These are phyloP conservation scores for Chiua virens DNA, from an alignment of 768 basidiomycete species.

Conservation along the genomic window DNA sequence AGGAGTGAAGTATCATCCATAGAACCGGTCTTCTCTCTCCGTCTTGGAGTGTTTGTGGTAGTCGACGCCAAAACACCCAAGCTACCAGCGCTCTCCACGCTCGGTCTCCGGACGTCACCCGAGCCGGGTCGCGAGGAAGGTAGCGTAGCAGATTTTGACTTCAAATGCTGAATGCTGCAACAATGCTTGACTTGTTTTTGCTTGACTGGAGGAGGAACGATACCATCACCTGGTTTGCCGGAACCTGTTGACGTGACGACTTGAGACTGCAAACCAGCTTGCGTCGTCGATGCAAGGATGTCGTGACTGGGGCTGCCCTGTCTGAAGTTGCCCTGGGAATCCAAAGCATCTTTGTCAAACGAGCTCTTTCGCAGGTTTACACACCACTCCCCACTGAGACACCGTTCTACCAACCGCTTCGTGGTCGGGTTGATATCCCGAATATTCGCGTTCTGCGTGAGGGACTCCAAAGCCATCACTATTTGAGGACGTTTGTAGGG, in stretches of 20 bases:
- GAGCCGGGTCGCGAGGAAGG: constrained; percentile 34
- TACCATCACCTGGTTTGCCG: constrained; percentile 20
- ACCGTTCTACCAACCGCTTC: constrained; percentile 87
- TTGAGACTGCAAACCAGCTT: constrained; percentile 14
- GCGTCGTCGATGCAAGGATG: constrained; percentile 37
- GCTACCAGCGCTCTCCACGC: constrained; percentile 37
- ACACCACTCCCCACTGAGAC: constrained; percentile 86
- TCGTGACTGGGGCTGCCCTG: constrained; percentile 47
- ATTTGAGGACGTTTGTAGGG: constrained; percentile 95
- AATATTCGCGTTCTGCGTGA: constrained; percentile 71
- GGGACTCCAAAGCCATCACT: constrained; percentile 74
- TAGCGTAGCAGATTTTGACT: constrained; percentile 28
- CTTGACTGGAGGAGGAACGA: constrained; percentile 27
- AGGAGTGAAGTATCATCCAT: constrained; percentile 26
- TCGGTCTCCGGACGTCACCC: constrained; percentile 41
- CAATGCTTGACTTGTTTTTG: constrained; percentile 55
- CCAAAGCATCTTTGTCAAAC: constrained; percentile 26
- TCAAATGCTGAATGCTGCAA: constrained; percentile 65
- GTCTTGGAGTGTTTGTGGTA: constrained; percentile 14
- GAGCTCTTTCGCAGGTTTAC: constrained; percentile 55
- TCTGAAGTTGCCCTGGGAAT: constrained; percentile 30
- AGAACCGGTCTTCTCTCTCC: constrained; percentile 27
- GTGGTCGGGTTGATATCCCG: constrained; percentile 87
- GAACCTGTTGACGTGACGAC: not conserved
- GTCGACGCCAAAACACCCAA: constrained; percentile 31